Evolutionary conservation across 163 green algal genomes (phyloP), one percentile per base, ranked within the genome.

Genomic region (Volvox carteri): DNA sequence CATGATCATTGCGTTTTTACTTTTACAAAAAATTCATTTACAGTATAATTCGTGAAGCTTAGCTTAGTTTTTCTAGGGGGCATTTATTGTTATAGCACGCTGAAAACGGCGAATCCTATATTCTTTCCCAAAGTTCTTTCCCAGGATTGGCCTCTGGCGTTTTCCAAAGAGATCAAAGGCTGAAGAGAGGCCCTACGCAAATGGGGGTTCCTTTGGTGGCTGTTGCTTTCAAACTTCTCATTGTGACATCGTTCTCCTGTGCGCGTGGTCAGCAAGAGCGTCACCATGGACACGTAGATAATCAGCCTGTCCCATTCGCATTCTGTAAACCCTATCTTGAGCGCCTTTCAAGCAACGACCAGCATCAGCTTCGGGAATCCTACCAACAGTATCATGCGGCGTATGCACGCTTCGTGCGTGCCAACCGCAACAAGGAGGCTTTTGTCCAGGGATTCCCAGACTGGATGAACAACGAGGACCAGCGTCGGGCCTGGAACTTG

Each of bases 351-450:
- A 58, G 28, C 12, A 30, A 28, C 0, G 83, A 88, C 68, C 68
- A 81, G 68, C 83, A 88, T 30, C 68, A 88, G 68, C 83, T 88
- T 9, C 67, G 83, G 4, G 83, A 88, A 37, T 73, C 83, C 12
- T 88, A 88, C 52, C 83, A 88, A 67, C n/a, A 88, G 28, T 88
- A 88, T 25, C 83, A 88, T 46, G 48, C 68, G 0, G 67, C 83
- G 1, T 81, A 56, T 12, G 67, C 83, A 19, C 48, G 68, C 2
- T 74, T 33, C 28, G 44, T 83, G 68, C 67, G 83, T 5, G 83
- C 83, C 5, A 3, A 14, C 25, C 83, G 83, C 25, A 88, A 88
- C 56, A 58, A 56, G 7, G 83, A 88, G 23, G 35, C 50, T 0
- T 88, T 88, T 41, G 7, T 37, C 0, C 65, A 81, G 4, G 83